Evolutionary conservation across 768 basidiomycete species (phyloP), one percentile per base, ranked within the genome.

Genomic region (Hemileccinum impolitum): DNA sequence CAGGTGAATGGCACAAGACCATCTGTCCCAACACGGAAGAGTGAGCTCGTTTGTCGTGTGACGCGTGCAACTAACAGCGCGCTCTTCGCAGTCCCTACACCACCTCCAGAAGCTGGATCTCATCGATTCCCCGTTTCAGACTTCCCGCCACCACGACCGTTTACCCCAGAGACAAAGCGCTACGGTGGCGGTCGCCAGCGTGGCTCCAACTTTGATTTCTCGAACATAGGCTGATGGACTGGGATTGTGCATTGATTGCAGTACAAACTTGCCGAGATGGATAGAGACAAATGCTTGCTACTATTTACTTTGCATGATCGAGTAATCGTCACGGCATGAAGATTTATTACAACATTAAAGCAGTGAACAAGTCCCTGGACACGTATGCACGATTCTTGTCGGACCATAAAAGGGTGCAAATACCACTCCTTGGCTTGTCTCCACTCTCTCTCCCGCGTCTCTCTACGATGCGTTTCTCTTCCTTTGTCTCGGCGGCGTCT

Each of bases 71-170:
- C 62, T 54, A 45, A 58, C 51, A 18, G 28, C 50, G 42, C 47
- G 39, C 42, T 55, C 46, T 48, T 50, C 39, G 4, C 48, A 81
- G 79, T 79, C 39, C 76, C 81, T 18, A 71, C 77, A 4, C 80
- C 80, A 6, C 81, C 81, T 21, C 79, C 88, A 3, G 80, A 75
- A 47, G 78, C 76, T 36, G 88, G 88, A 9, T 65, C 75, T 19
- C 85, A 89, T 60, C 82, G 75, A 14, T 93, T 90, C 62, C 88
- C 87, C 7, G 78, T 83, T n/a, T 70, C 73, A 13, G 87, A 84
- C 43, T 90, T 92, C 62, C 90, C 90, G 1, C 81, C 82, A 13
- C 90, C 90, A 4, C 79, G 88, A 35, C 72, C 73, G 23, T 92
- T 90, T 64, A 63, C 64, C 31, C 60, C 65, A 6, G 70, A 63